phyloP scores from a whole-genome alignment of 2,329 filamentous ascomycete genomes.

The Fusarium setosum region DNA sequence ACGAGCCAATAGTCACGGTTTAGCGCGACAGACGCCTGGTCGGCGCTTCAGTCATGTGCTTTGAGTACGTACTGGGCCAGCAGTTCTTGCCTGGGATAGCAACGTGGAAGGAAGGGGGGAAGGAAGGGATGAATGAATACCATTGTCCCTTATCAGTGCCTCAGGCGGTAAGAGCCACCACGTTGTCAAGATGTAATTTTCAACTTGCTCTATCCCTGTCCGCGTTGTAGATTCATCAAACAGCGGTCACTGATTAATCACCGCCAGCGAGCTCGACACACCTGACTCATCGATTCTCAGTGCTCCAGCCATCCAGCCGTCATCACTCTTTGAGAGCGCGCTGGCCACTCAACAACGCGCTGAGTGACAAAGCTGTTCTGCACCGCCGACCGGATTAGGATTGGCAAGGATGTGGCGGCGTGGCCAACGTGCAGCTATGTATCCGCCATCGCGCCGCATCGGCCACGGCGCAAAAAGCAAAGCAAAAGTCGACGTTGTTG shows the following conservation, averaged over 20 bases:
- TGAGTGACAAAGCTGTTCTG: conserved; percentile 31
- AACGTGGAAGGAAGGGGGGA: no score
- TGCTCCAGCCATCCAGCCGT: background rate
- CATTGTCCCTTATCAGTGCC: conserved; percentile 12
- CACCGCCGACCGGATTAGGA: conserved; percentile 33
- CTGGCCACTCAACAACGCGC: conserved; percentile 11
- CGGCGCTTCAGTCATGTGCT: conserved; percentile 30
- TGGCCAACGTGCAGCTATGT: conserved; percentile 16
- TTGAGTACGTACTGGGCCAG: background rate
- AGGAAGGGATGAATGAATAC: no score
- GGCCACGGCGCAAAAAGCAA: conserved; percentile 16
- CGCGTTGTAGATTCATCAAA: conserved; percentile 20
- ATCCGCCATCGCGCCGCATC: conserved; percentile 14
- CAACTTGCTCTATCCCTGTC: conserved; percentile 22
- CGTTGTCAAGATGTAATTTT: conserved; percentile 1
- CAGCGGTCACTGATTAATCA: conserved; percentile 2
- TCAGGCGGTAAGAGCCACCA: conserved; percentile 16
- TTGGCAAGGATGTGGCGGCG: conserved; percentile 29
- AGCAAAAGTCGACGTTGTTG: conserved; percentile 31
- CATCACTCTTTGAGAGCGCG: conserved; percentile 22
- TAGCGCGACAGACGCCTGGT: conserved; percentile 32
- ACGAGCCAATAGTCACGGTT: background rate
- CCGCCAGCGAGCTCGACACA: background rate
- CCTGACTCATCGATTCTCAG: conserved; percentile 3
- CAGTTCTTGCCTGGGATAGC: no score